These are phyloP conservation scores for Rhynchospora breviuscula DNA, from an alignment of 176 grass and related monocot species.

Conservation along the genomic window DNA sequence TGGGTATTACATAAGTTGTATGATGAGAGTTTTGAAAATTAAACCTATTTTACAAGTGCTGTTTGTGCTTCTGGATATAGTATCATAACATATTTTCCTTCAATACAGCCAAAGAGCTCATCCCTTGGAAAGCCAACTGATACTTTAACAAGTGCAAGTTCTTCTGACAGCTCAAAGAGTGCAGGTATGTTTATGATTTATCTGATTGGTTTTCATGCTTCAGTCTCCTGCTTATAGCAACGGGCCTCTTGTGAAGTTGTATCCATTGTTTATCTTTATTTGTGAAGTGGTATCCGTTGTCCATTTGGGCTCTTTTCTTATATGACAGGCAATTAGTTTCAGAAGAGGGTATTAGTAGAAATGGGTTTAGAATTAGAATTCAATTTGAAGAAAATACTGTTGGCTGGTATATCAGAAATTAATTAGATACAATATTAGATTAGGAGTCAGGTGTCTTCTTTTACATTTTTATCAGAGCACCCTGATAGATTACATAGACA, in stretches of 20 bases:
- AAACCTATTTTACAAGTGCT: not conserved
- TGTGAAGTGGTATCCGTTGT: not conserved
- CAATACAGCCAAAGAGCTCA: constrained; percentile 12
- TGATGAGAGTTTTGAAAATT: not conserved
- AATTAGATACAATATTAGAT: not conserved
- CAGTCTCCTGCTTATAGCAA: not conserved
- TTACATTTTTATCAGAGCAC: too few relatives aligned
- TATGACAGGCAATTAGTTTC: not conserved
- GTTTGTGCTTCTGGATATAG: not conserved
- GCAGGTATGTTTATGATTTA: constrained; percentile 3
- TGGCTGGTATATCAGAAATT: not conserved
- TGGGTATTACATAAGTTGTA: not conserved
- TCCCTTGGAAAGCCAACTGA: constrained; percentile 22
- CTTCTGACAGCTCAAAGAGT: constrained; percentile 19
- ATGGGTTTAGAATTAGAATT: not conserved
- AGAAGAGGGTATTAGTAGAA: not conserved
- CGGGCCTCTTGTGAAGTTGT: not conserved
- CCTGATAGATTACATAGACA: too few relatives aligned
- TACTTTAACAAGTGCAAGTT: constrained; percentile 12
- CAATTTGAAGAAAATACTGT: not conserved
- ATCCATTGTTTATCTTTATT: too few relatives aligned
- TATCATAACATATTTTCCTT: not conserved
- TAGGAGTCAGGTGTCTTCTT: not conserved
- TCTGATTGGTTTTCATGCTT: not conserved
- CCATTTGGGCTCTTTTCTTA: not conserved